Evolutionary conservation across 2,329 filamentous ascomycete species (phyloP).

Genomic region (Teratosphaeriaceae sp.): DNA sequence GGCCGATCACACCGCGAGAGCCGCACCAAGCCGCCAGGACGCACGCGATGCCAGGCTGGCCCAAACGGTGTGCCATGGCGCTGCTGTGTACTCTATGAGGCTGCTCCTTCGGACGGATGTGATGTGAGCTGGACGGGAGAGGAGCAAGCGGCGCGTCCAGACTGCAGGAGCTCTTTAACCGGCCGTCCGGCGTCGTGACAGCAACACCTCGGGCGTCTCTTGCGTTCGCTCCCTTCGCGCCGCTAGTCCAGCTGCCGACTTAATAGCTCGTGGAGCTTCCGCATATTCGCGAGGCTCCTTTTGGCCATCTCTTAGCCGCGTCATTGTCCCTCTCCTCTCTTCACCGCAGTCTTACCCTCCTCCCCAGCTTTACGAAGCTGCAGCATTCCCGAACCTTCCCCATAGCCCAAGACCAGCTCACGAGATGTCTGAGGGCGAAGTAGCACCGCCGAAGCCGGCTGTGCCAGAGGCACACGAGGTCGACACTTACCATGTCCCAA

Average conservation of each 20-base stretch:
- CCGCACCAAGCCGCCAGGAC: neutral
- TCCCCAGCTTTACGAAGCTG: slow-evolving; percentile 1
- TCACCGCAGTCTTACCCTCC: neutral
- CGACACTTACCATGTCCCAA: slow-evolving; percentile 61
- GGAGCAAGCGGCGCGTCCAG: neutral
- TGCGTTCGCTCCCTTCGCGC: slow-evolving; percentile 3
- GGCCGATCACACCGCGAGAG: too few relatives aligned
- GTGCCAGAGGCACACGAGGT: slow-evolving; percentile 71
- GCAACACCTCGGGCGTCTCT: slow-evolving; percentile 9
- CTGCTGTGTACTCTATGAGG: neutral
- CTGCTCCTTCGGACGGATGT: neutral
- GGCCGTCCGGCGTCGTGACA: too few relatives aligned
- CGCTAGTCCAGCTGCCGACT: slow-evolving; percentile 10
- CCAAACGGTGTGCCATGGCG: neutral
- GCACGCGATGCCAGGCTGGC: neutral
- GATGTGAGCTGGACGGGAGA: neutral
- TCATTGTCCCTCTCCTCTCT: slow-evolving; percentile 1
- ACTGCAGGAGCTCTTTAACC: slow-evolving; percentile 5
- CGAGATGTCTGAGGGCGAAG: slow-evolving; percentile 40
- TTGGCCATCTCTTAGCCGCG: too few relatives aligned
- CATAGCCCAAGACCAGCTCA: neutral
- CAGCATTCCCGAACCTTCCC: neutral
- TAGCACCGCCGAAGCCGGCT: slow-evolving; percentile 35
- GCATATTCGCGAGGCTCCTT: too few relatives aligned
- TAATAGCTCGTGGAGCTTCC: neutral